Evolutionary conservation across 2,329 filamentous ascomycete genomes (phyloP).

Genomic region (Emydomyces testavorans): DNA sequence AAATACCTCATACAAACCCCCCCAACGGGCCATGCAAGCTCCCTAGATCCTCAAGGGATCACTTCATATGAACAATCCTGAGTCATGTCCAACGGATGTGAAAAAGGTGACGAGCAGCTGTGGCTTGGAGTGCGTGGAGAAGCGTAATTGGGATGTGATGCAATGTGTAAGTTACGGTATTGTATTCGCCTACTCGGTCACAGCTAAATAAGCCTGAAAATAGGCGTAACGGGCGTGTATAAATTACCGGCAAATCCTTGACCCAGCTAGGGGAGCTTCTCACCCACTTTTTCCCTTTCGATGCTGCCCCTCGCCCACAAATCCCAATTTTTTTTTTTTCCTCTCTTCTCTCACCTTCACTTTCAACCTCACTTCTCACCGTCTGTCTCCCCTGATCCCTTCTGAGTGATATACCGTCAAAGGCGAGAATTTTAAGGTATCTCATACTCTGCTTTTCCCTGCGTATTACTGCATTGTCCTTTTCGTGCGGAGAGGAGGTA

Average conservation of each 20-base stretch:
- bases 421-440: neutral
- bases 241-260: conserved; percentile 9
- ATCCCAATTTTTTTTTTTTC: conserved; percentile 7
- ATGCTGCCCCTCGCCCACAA: conserved; percentile 10
- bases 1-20: conserved; percentile 12
- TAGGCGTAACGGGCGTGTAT: conserved; percentile 2
- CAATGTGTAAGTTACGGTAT: no score
- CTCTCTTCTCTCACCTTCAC: neutral
- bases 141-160: neutral
- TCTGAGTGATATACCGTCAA: neutral
- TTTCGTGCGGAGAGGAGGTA: conserved; percentile 6
- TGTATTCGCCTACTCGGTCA: no score
- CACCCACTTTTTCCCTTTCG: conserved; percentile 9
- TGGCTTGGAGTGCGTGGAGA: neutral
- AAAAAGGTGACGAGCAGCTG: neutral
- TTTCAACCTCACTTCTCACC: neutral
- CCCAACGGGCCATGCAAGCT: neutral
- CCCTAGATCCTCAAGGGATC: neutral
- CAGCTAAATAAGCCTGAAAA: neutral
- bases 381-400: conserved; percentile 4
- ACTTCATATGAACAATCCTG: neutral
- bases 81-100: neutral
- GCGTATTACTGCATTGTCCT: neutral
- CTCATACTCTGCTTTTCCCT: neutral
- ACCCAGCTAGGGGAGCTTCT: conserved; percentile 6